Conservation (phyloP, 306 rosid genomes). For the Rosa lucieae region DNA sequence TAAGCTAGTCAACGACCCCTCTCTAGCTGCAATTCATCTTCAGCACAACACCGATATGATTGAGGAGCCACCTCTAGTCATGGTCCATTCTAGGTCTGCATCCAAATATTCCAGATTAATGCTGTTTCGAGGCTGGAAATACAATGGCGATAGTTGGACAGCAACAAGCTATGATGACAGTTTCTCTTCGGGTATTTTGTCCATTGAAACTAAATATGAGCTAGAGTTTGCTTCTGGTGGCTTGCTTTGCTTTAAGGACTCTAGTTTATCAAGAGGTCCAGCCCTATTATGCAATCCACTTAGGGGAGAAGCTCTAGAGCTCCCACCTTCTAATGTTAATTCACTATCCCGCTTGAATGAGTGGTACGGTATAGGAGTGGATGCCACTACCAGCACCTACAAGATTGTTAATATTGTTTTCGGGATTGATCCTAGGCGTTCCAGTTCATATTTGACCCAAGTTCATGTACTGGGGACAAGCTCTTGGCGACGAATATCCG, state of each 20-base stretch:
- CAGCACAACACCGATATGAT: neutral
- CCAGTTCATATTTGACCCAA: neutral
- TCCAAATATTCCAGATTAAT: neutral
- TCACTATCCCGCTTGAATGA: neutral
- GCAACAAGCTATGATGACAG: neutral
- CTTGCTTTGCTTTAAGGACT: constrained; percentile 1
- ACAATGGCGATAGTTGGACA: neutral
- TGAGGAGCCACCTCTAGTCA: neutral
- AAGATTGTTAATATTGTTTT: neutral
- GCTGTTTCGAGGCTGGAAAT: neutral
- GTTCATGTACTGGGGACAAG: neutral
- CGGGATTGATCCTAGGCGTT: neutral
- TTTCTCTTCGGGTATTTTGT: neutral
- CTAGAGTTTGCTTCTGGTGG: neutral
- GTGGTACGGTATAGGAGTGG: neutral
- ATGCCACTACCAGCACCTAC: neutral
- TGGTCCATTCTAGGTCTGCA: neutral
- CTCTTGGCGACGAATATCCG: neutral
- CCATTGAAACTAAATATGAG: constrained; percentile 1
- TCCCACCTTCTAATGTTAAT: neutral
- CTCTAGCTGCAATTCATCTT: neutral
- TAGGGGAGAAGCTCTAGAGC: neutral
- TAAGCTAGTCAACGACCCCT: neutral
- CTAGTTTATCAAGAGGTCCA: neutral
- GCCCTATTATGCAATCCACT: neutral